Conservation (phyloP, 108 stramenopile species). For the Bacterosira constricta region DNA sequence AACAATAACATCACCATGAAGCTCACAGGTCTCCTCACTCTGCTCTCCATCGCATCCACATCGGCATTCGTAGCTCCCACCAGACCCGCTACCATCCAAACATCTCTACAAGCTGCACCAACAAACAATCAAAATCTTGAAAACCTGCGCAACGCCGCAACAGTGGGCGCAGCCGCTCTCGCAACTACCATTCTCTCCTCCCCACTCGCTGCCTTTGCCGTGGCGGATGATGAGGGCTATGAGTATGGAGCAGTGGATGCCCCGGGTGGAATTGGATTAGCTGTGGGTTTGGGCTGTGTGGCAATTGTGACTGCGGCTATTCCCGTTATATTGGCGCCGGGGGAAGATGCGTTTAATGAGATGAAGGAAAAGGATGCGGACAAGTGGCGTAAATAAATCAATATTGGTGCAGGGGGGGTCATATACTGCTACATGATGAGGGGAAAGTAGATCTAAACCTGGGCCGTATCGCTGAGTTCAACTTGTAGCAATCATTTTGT, state of each 20-base stretch:
- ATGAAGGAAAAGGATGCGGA: constrained; percentile 78
- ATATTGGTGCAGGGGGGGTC: not conserved
- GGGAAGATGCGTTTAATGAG: constrained; percentile 88
- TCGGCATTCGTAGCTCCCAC: constrained; percentile 46
- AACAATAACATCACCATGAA: constrained; percentile 21
- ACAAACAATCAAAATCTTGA: not conserved
- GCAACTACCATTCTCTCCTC: constrained; percentile 43
- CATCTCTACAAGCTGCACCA: not conserved
- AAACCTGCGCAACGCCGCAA: constrained; percentile 16
- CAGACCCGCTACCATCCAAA: constrained; percentile 1
- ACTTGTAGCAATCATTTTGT: too few relatives aligned
- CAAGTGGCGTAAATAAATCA: constrained; percentile 55
- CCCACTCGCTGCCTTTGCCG: constrained; percentile 67
- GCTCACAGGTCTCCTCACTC: constrained; percentile 19
- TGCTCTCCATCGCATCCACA: constrained; percentile 28
- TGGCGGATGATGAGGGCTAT: constrained; percentile 75
- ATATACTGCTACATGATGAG: too few relatives aligned
- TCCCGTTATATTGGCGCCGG: constrained; percentile 66
- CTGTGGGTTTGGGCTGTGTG: constrained; percentile 65
- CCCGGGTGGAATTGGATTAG: constrained; percentile 67
- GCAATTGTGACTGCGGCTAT: constrained; percentile 79
- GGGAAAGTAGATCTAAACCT: too few relatives aligned
- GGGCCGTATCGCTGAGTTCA: too few relatives aligned
- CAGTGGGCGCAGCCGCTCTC: constrained; percentile 23
- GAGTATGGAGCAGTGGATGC: constrained; percentile 88